phyloP scores from a whole-genome alignment of 345 rosid species.

The Eucalyptus albens region DNA sequence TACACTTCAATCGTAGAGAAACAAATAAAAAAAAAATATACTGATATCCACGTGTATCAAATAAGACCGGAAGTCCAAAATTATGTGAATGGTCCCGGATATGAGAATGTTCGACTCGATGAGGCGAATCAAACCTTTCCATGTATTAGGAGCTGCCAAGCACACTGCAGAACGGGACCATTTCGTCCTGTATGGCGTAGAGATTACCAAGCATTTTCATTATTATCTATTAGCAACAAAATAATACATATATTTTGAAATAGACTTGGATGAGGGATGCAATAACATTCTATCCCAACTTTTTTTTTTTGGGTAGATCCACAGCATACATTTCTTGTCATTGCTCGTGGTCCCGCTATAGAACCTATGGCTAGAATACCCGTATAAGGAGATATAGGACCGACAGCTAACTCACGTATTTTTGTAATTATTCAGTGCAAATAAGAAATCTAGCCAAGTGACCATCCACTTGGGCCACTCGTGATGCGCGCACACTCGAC shows the following conservation, averaged over 20 bases:
- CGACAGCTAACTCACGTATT: not conserved
- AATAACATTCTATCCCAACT: no score
- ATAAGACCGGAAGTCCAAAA: no score
- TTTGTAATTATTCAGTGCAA: not conserved
- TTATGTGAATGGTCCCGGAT: not conserved
- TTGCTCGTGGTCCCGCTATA: rapidly evolving
- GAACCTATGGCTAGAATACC: not conserved
- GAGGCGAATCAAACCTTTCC: not conserved
- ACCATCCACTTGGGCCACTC: no score
- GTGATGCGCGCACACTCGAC: not conserved
- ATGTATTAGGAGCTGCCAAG: not conserved
- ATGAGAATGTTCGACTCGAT: not conserved
- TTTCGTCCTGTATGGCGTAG: no score
- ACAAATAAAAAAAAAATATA: no score
- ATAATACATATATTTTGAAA: not conserved
- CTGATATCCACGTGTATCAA: no score
- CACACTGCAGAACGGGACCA: not conserved
- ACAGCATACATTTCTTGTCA: rapidly evolving
- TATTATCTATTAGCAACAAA: no score
- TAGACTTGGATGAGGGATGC: not conserved
- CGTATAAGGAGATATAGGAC: rapidly evolving
- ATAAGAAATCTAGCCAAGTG: no score
- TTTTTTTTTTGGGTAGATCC: no score
- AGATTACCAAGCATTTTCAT: not conserved
- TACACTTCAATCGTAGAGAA: not conserved